A percentile compares a stretch with the other conserved stretches of the same genome.
Conservation (phyloP, 2,329 filamentous ascomycete species). For the Cryphonectria japonica region DNA sequence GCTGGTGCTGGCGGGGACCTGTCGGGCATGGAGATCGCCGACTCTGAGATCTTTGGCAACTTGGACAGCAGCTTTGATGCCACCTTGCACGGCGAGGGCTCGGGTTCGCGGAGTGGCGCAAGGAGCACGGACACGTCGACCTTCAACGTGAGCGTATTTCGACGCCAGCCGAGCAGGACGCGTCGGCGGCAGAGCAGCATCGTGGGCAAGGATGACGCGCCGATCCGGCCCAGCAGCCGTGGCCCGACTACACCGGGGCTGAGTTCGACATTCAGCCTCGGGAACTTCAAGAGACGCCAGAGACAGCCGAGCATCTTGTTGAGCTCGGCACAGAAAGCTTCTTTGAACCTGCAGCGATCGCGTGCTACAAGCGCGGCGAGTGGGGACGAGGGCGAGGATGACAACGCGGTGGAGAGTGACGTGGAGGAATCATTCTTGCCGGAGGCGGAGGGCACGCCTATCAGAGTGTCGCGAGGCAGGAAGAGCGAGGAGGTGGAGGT, state of each 20-base stretch:
- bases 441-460: conserved; percentile 37
- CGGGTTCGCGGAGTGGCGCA: conserved; percentile 17
- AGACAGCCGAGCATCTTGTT: conserved; percentile 66
- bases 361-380: conserved; percentile 31
- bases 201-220: conserved; percentile 53
- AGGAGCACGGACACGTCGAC: conserved; percentile 50
- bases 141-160: conserved; percentile 52
- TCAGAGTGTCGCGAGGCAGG: conserved; percentile 25
- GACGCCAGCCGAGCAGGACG: conserved; percentile 41
- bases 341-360: conserved; percentile 32
- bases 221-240: conserved; percentile 58
- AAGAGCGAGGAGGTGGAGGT: conserved; percentile 11
- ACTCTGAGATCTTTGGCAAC: conserved; percentile 52
- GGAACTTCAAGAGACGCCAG: conserved; percentile 59
- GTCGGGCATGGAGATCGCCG: conserved; percentile 52
- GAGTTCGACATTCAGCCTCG: conserved; percentile 58
- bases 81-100: conserved; percentile 30
- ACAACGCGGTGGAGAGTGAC: conserved; percentile 31
- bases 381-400: conserved; percentile 5
- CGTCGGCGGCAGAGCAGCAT: conserved; percentile 53
- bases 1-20: conserved; percentile 38
- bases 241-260: conserved; percentile 52
- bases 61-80: conserved; percentile 43
- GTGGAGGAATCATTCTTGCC: conserved; percentile 36
- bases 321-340: conserved; percentile 48